These are phyloP conservation scores for Hypoxylon sp. DNA, from an alignment of 2,329 filamentous ascomycete genomes.

Conservation along the genomic window DNA sequence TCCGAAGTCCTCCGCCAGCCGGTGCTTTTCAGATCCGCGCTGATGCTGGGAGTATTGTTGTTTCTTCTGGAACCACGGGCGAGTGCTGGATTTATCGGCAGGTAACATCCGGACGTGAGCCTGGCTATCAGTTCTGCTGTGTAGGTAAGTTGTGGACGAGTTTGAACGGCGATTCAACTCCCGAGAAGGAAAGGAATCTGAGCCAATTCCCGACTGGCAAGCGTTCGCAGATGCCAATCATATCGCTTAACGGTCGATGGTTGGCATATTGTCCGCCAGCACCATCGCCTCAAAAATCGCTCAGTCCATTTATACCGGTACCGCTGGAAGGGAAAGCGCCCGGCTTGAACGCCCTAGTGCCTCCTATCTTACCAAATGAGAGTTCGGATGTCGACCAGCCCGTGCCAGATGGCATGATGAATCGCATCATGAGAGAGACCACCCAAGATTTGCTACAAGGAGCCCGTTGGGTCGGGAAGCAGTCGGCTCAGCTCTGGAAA, in stretches of 20 bases:
- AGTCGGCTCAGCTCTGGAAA: constrained; percentile 83
- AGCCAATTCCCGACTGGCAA: constrained; percentile 59
- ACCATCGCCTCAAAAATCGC: constrained; percentile 78
- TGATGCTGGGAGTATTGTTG: constrained; percentile 77
- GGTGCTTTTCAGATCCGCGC: constrained; percentile 82
- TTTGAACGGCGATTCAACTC: constrained; percentile 71
- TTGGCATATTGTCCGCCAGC: constrained; percentile 81
- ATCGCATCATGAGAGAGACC: constrained; percentile 83
- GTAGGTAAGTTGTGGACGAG: constrained; percentile 94
- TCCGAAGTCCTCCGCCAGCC: constrained; percentile 77
- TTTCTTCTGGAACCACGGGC: constrained; percentile 86
- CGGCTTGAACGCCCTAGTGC: constrained; percentile 72
- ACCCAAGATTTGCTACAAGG: constrained; percentile 84
- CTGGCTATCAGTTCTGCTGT: constrained; percentile 70
- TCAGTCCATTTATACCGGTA: constrained; percentile 76
- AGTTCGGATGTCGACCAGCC: constrained; percentile 81
- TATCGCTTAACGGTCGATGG: constrained; percentile 81
- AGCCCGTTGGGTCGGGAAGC: constrained; percentile 82
- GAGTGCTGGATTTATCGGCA: constrained; percentile 86
- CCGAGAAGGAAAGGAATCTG: constrained; percentile 63
- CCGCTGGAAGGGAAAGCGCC: constrained; percentile 69
- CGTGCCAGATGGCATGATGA: constrained; percentile 78
- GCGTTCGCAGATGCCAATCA: constrained; percentile 72
- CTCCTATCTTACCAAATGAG: constrained; percentile 77
- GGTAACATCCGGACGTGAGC: constrained; percentile 60